Base-by-base conservation (phyloP, 768 basidiomycete species). In the Daedalea quercina region DNA sequence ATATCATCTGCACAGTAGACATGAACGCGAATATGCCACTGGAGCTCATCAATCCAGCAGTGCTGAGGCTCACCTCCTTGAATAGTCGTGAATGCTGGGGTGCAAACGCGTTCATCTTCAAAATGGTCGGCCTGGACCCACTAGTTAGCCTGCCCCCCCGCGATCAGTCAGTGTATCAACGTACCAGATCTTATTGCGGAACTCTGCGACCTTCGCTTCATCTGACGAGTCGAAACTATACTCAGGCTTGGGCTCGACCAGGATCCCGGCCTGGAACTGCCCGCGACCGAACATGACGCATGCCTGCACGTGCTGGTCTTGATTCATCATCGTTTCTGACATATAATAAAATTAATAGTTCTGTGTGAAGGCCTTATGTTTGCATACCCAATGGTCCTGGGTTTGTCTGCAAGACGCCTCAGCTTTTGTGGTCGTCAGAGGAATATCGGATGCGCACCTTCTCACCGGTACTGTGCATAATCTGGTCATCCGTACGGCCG, bases 401-500 rank as follows among this genome's bases (percentile, higher is more conserved):
- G 28, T 41, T 43, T 3, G 50, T 51, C 50, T 49, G 35, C 13
- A 17, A 47, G 28, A 17, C 17, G 6, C 9, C 8, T 22, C 33
- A 23, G 11, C 11, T 11, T 31, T 31, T 11, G 11, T 4, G 47
- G 4, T 4, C 28, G 22, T 2, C 8, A 17, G 11, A 17, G 28
- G 7, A 26, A 47, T 20, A 8, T 4, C 4, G 22, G 9, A 19
- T 13, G 8, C 22, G 11, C 42, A 70, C 70, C 68, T 72, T 74
- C 55, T 72, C 69, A n/a, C 74, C 74, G 15, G 70, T 74, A 25
- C 61, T 66, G 43, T 72, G 65, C 59, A 72, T 70, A 34, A 78
- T 71, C 58, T 77, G 75, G 51, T 78, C 76, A 52, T 77, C 76
- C 9, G 58, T 61, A 17, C 78, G 65, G 2, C 77, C 76, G 47